Evolutionary conservation across 2,329 filamentous ascomycete genomes (phyloP).

Genomic region (Xylaria sp.): DNA sequence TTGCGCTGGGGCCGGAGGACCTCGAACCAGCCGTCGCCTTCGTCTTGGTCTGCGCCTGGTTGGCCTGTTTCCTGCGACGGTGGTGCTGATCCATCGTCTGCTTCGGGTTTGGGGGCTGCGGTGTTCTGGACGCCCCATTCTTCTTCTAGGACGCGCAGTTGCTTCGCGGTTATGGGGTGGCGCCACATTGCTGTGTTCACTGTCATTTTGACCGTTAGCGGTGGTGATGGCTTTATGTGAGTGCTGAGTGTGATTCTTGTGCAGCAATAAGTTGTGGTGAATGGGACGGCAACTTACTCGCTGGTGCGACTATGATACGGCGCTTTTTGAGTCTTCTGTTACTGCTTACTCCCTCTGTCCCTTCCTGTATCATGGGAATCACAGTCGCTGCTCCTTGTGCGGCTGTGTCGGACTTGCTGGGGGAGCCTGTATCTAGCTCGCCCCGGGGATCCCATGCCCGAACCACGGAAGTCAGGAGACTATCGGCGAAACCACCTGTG

Average conservation of each 20-base stretch:
- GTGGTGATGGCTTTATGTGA: no score
- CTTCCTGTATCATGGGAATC: constrained; percentile 11
- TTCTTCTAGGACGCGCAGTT: constrained; percentile 74
- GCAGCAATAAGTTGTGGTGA: background rate
- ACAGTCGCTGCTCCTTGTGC: constrained; percentile 9
- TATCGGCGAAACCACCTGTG: constrained; percentile 79
- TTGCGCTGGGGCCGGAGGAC: constrained; percentile 80
- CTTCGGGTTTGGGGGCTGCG: constrained; percentile 1
- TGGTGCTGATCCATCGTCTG: background rate
- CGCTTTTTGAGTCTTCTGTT: constrained; percentile 58
- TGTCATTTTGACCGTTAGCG: constrained; percentile 51
- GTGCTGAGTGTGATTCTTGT: no score
- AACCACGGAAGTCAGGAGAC: constrained; percentile 77
- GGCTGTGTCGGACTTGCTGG: background rate
- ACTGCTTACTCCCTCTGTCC: background rate
- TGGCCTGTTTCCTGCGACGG: constrained; percentile 46
- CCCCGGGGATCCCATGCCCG: constrained; percentile 89
- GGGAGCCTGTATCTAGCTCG: constrained; percentile 59
- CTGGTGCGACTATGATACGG: constrained; percentile 77
- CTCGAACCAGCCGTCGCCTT: constrained; percentile 68
- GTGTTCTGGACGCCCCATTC: constrained; percentile 72
- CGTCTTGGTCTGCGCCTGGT: constrained; percentile 42
- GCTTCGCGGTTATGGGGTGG: constrained; percentile 81
- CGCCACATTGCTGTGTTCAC: constrained; percentile 95
- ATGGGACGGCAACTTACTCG: constrained; percentile 34